phyloP scores from a whole-genome alignment of 225 moss, liverwort and hornwort species.

The Pseudoscleropodium purum region DNA sequence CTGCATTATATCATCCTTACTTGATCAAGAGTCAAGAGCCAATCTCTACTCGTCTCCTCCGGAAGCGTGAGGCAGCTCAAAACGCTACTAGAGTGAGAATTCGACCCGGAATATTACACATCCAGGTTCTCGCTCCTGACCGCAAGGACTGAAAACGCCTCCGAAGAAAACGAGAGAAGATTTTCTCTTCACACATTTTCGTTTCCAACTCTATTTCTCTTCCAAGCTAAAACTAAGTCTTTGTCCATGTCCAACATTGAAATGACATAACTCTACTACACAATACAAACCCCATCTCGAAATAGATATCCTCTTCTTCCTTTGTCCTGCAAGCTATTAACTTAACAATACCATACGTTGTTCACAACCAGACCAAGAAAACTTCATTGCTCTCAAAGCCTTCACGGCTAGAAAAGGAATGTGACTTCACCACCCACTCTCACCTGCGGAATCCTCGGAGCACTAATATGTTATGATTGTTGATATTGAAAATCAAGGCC shows the following conservation, averaged over 20 bases:
- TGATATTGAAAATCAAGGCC: neutral
- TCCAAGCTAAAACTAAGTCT: neutral
- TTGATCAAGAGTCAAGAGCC: slow-evolving; percentile 10
- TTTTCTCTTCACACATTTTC: slow-evolving; percentile 2
- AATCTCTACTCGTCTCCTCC: slow-evolving; percentile 1
- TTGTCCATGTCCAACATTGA: neutral
- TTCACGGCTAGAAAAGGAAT: neutral
- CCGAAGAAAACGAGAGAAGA: slow-evolving; percentile 46
- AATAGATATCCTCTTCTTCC: neutral
- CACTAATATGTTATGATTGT: neutral
- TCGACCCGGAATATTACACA: neutral
- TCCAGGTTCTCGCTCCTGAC: neutral
- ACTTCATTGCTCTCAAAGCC: neutral
- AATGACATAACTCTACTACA: neutral
- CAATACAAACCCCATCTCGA: neutral
- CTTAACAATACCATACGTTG: neutral
- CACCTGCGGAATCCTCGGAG: neutral
- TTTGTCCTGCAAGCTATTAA: neutral
- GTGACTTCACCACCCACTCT: neutral
- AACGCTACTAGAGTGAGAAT: neutral
- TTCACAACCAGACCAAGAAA: neutral
- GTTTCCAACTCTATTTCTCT: neutral
- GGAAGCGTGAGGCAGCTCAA: neutral
- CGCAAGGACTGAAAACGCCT: slow-evolving; percentile 4
- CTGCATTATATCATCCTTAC: neutral